phyloP scores from a whole-genome alignment of 2,329 filamentous ascomycete species.

The Arthrobotrys iridis region DNA sequence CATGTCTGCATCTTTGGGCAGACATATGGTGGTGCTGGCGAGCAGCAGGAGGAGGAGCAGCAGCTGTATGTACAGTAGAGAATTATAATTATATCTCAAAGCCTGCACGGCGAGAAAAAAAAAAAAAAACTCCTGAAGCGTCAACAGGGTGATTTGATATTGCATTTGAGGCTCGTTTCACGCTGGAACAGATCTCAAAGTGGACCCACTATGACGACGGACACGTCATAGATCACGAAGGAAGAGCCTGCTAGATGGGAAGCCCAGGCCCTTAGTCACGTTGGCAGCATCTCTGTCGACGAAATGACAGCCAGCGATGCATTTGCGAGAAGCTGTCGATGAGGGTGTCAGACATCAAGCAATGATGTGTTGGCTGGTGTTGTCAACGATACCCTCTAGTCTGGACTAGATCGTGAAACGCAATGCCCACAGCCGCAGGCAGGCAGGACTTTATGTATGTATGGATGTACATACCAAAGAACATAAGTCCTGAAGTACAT shows the following conservation, averaged over 20 bases:
- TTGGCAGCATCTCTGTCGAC: conserved; percentile 41
- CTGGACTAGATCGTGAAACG: conserved; percentile 12
- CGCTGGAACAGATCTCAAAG: conserved; percentile 13
- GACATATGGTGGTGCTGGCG: conserved; percentile 19
- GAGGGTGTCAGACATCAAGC: conserved; percentile 42
- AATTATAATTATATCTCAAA: conserved; percentile 32
- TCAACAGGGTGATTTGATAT: conserved; percentile 21
- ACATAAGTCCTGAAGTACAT: too few species aligned
- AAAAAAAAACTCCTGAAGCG: conserved; percentile 13
- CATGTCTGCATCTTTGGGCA: conserved; percentile 18
- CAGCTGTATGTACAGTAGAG: conserved; percentile 42
- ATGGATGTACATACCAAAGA: not conserved
- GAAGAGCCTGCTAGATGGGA: conserved; percentile 7
- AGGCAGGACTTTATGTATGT: not conserved
- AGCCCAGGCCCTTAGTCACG: conserved; percentile 28
- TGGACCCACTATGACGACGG: conserved; percentile 30
- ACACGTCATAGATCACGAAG: conserved; percentile 53
- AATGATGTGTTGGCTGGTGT: conserved; percentile 52
- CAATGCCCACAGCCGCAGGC: conserved; percentile 22
- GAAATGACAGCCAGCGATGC: conserved; percentile 13
- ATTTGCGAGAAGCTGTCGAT: conserved; percentile 23
- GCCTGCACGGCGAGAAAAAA: not conserved
- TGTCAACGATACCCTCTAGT: conserved; percentile 22
- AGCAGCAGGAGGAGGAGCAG: conserved; percentile 6
- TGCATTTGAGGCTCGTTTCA: conserved; percentile 31